Conservation (phyloP, 495 filamentous ascomycete species). For the Articulospora tetracladia region DNA sequence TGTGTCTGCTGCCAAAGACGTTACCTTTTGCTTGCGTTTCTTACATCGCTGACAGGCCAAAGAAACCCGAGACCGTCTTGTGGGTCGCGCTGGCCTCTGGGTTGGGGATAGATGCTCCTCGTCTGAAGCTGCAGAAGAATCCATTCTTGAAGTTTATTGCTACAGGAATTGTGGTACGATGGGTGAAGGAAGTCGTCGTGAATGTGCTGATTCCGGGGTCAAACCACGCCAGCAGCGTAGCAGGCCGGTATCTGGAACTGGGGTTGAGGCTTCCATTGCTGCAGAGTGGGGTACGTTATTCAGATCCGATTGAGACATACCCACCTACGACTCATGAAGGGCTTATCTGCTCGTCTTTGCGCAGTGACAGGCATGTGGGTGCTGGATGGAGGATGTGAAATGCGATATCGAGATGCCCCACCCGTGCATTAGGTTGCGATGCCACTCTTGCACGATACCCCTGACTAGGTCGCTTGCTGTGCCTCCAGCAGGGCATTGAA, state of each 20-base stretch:
- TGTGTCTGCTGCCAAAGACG: neutral
- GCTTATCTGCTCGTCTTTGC: neutral
- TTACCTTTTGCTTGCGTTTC: slow-evolving; percentile 31
- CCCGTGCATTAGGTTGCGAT: too few species aligned
- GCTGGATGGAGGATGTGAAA: neutral
- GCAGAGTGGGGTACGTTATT: neutral
- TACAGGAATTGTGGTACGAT: neutral
- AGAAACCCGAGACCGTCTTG: slow-evolving; percentile 29
- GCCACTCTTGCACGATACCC: too few species aligned
- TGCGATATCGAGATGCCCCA: neutral
- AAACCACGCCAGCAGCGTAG: neutral
- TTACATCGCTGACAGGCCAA: slow-evolving; percentile 32
- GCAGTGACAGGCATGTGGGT: neutral
- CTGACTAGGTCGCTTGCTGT: too few species aligned
- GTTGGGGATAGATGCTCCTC: neutral
- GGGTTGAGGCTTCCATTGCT: neutral
- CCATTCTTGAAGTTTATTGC: neutral
- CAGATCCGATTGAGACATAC: neutral
- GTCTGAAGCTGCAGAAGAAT: neutral
- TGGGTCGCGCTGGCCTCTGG: slow-evolving; percentile 1
- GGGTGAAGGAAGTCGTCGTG: neutral
- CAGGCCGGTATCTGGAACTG: neutral
- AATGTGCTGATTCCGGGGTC: neutral
- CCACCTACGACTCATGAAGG: neutral
- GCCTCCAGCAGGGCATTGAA: too few species aligned